These are phyloP conservation scores for Epichloe sylvatica DNA, from an alignment of 2,329 filamentous ascomycete species.

Conservation along the genomic window DNA sequence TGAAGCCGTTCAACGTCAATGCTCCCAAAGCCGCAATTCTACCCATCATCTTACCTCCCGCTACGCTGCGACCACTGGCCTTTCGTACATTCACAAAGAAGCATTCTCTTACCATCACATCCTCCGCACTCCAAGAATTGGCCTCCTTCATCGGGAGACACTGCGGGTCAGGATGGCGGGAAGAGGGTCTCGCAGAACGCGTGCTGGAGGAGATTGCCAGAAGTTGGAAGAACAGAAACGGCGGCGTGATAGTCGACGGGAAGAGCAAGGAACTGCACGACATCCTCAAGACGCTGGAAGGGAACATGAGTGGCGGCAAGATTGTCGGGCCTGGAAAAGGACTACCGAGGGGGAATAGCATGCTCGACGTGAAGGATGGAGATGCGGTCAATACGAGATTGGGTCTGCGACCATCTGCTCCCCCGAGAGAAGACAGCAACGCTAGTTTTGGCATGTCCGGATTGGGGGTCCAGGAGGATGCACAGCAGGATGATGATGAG, in stretches of 20 bases:
- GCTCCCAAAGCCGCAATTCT: slow-evolving; percentile 53
- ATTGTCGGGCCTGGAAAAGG: slow-evolving; percentile 39
- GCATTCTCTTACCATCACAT: slow-evolving; percentile 83
- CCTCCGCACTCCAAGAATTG: slow-evolving; percentile 69
- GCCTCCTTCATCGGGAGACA: slow-evolving; percentile 84
- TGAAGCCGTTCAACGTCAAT: slow-evolving; percentile 47
- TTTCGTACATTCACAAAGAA: slow-evolving; percentile 97
- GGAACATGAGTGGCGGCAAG: slow-evolving; percentile 77
- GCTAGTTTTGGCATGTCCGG: slow-evolving; percentile 49
- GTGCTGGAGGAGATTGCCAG: slow-evolving; percentile 85
- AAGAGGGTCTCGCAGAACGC: slow-evolving; percentile 83
- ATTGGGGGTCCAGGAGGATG: slow-evolving; percentile 38
- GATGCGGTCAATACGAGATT: slow-evolving; percentile 42
- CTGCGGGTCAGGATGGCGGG: slow-evolving; percentile 91
- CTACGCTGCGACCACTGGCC: slow-evolving; percentile 75
- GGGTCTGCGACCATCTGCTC: slow-evolving; percentile 32
- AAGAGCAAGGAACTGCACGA: slow-evolving; percentile 59
- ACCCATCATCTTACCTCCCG: slow-evolving; percentile 76
- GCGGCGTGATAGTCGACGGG: slow-evolving; percentile 83
- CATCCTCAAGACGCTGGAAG: slow-evolving; percentile 72
- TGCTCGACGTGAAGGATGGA: slow-evolving; percentile 42
- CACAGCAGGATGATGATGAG: slow-evolving; percentile 38
- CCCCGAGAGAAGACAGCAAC: slow-evolving; percentile 47
- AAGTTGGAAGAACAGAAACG: slow-evolving; percentile 80
- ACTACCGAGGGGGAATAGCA: slow-evolving; percentile 42